Base-by-base conservation (phyloP, 192 early-diverging fungal species). In the Hyaloraphidium curvatum region DNA sequence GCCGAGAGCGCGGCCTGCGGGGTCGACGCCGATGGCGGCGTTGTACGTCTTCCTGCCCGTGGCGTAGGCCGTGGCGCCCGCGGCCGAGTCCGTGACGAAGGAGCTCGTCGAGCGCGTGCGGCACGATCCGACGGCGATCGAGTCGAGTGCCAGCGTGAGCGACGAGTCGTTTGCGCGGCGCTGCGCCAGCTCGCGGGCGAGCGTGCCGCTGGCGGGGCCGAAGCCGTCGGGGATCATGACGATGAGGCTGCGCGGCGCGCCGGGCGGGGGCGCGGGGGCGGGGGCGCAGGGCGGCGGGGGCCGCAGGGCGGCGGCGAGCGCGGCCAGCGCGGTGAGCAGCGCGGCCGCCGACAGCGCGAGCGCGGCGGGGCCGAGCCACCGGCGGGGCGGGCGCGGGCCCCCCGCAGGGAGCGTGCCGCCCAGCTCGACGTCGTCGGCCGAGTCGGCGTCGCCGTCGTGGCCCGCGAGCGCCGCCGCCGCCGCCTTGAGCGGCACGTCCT, bases 161-260 rank as follows among this genome's bases (percentile, higher is more conserved):
- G 28, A 63, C 11, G 16, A 5, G 16, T 48, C 28, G 26, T 19
- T 63, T 23, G 16, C 25, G 23, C n/a, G 23, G 29, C 19, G 28
- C 31, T 73, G 65, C 54, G 66, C 58, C 57, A 81, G 50, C 51
- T 66, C 59, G n/a, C 76, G 65, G 0, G 75, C 77, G 65, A 91
- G 77, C 0, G 89, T 83, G 53, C 91, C 80, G 0, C 90, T 94
- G 2, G 94, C 86, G 13, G 91, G 91, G 17, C 94, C 92, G 60
- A 96, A 89, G 3, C 92, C 89, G 61, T 92, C 89, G 52, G 83
- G 83, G 25, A 96, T 81, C 89, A 96, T 90, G 59, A 96, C 60
- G 39, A 96, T 86, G 2, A 96, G 80, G 55, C 85, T 88, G 54
- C 80, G 77, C 54, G n/a, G n/a, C n/a, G n/a, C n/a, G n/a, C n/a